Conservation (phyloP, 768 basidiomycete species). For the Amyloporia xantha region DNA sequence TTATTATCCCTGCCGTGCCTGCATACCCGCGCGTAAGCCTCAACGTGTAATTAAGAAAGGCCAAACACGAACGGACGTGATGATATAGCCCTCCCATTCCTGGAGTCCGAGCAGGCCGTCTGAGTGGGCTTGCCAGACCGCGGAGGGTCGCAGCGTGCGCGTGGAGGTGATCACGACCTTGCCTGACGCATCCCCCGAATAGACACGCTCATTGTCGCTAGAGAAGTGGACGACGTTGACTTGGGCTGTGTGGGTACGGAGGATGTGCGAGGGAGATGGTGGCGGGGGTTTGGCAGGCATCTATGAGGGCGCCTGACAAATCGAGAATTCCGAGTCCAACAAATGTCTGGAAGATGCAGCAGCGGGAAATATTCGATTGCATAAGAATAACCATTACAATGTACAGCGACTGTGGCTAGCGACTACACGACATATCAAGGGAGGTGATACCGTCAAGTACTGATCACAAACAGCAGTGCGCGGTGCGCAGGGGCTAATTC, state of each 20-base stretch:
- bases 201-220: slow-evolving; percentile 68
- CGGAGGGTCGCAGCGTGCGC: slow-evolving; percentile 62
- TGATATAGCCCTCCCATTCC: slow-evolving; percentile 58
- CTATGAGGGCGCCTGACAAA: background rate
- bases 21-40: no score
- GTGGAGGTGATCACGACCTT: slow-evolving; percentile 74
- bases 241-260: slow-evolving; percentile 66
- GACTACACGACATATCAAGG: background rate
- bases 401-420: background rate
- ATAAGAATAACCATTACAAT: background rate
- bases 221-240: slow-evolving; percentile 60
- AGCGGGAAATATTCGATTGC: background rate
- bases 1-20: slow-evolving; percentile 88
- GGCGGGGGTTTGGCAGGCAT: slow-evolving; percentile 16
- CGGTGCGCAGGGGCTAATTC: background rate
- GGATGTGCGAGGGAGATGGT: slow-evolving; percentile 62
- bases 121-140: slow-evolving; percentile 73
- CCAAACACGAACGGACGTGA: slow-evolving; percentile 60
- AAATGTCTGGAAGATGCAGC: background rate
- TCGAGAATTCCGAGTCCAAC: background rate
- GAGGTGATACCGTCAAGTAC: background rate
- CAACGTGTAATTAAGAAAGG: background rate
- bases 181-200: slow-evolving; percentile 81
- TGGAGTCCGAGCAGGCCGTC: slow-evolving; percentile 73
- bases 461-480: background rate